A percentile compares a stretch with the other conserved stretches of the same genome.
Conservation (phyloP, 768 basidiomycete species). For the Pleurotus giganteus region DNA sequence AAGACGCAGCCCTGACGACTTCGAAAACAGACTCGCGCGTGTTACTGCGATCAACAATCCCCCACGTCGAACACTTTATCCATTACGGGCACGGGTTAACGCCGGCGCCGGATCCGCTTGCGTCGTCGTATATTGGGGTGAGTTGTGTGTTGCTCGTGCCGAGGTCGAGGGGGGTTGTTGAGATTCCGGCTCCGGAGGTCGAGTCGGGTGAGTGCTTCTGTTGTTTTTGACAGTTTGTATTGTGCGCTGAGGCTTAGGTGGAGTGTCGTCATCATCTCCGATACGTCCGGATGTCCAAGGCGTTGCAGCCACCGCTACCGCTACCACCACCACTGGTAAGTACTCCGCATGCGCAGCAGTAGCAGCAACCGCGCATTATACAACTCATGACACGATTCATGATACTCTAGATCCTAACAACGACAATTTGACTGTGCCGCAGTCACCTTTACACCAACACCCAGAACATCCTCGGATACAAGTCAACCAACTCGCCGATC, state of each 20-base stretch:
- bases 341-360: not conserved
- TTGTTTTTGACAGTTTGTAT: not conserved
- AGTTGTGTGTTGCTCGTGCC: not conserved
- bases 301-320: not conserved
- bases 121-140: constrained; percentile 3
- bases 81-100: constrained; percentile 8
- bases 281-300: not conserved
- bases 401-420: not conserved
- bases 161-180: not conserved
- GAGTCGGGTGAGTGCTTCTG: not conserved
- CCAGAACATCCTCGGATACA: not conserved
- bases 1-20: not conserved
- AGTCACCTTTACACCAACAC: too few species aligned
- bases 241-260: not conserved
- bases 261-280: not conserved
- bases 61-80: constrained; percentile 5
- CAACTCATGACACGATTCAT: too few species aligned
- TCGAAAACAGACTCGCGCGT: not conserved
- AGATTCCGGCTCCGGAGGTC: not conserved
- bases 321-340: too few species aligned
- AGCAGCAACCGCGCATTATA: too few species aligned
- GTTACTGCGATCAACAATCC: constrained; percentile 1
- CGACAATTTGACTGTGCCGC: not conserved
- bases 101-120: constrained; percentile 1
- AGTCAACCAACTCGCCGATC: constrained; percentile 6